A percentile compares a stretch with the other conserved stretches of the same genome.
These are phyloP conservation scores for Lasiodiplodia theobromae DNA, from an alignment of 2,329 filamentous ascomycete genomes.

Conservation along the genomic window DNA sequence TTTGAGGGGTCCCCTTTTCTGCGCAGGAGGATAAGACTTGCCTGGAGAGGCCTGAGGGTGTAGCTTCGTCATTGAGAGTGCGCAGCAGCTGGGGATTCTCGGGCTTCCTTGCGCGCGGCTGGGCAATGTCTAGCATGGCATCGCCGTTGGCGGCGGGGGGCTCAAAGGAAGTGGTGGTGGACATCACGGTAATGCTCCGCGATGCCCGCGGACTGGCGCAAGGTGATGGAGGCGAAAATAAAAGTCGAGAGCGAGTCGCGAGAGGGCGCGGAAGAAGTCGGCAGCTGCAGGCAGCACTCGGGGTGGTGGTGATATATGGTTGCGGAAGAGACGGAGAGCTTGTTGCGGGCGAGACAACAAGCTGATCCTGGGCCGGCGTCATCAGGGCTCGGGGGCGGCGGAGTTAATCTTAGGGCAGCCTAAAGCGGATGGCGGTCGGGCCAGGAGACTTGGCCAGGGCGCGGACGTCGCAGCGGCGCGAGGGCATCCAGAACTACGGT, in stretches of 20 bases:
- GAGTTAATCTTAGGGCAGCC: slow-evolving; percentile 13
- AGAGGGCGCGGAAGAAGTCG: slow-evolving; percentile 10
- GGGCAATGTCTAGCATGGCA: slow-evolving; percentile 35
- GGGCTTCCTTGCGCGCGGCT: slow-evolving; percentile 47
- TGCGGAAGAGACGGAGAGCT: slow-evolving; percentile 26
- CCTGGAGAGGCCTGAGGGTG: slow-evolving; percentile 46
- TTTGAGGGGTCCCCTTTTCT: slow-evolving; percentile 21
- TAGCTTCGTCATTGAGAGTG: slow-evolving; percentile 44
- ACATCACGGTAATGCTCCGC: slow-evolving; percentile 17
- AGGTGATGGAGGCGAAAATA: neutral
- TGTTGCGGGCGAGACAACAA: slow-evolving; percentile 9
- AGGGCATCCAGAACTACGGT: neutral
- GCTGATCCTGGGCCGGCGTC: slow-evolving; percentile 27
- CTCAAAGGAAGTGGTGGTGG: slow-evolving; percentile 25
- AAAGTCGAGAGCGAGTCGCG: neutral
- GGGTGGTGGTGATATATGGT: neutral
- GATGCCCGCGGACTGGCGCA: slow-evolving; percentile 9
- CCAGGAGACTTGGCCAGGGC: slow-evolving; percentile 24
- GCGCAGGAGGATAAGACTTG: slow-evolving; percentile 24
- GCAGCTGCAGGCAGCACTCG: neutral
- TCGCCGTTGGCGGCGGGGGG: slow-evolving; percentile 35
- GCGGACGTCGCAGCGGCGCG: neutral
- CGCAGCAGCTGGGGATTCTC: slow-evolving; percentile 44
- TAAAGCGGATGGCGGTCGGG: slow-evolving; percentile 22
- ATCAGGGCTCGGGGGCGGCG: slow-evolving; percentile 19